phyloP scores from a whole-genome alignment of 2,329 filamentous ascomycete genomes.

The Alternaria viburni region DNA sequence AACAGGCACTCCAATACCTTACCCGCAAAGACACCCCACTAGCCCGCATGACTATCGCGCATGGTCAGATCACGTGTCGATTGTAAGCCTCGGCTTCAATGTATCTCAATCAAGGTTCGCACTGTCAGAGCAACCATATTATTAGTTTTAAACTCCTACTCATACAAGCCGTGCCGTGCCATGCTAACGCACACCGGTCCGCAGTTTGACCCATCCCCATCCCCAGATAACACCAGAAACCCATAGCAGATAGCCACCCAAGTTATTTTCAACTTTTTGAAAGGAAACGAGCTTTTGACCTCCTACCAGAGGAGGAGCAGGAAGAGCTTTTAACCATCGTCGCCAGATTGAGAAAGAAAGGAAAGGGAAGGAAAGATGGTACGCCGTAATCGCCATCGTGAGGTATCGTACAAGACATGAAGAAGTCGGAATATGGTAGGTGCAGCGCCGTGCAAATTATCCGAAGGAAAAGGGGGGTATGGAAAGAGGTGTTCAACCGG shows the following conservation, averaged over 20 bases:
- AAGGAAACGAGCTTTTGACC: not conserved
- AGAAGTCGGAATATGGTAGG: not conserved
- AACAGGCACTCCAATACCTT: not conserved
- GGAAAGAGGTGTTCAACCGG: not conserved
- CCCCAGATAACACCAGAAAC: not conserved
- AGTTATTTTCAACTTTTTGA: not conserved
- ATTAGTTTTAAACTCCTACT: not conserved
- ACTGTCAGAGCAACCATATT: not conserved
- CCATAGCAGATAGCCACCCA: not conserved
- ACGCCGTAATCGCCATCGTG: not conserved
- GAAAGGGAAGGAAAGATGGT: not conserved
- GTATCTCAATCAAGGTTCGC: not conserved
- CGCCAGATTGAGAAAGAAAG: not conserved
- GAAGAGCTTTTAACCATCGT: not conserved
- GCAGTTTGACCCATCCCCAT: not conserved
- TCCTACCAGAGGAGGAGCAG: not conserved
- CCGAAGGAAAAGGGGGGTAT: not conserved
- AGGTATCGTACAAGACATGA: slow-evolving; percentile 1
- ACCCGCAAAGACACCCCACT: not conserved
- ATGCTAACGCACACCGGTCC: not conserved
- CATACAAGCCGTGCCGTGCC: not conserved
- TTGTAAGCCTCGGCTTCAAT: not conserved
- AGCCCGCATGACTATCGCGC: not conserved
- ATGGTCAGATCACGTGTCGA: not conserved
- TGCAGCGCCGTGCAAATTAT: not conserved